Conservation (phyloP, 129 eudicot species). For the Flaveria robusta region DNA sequence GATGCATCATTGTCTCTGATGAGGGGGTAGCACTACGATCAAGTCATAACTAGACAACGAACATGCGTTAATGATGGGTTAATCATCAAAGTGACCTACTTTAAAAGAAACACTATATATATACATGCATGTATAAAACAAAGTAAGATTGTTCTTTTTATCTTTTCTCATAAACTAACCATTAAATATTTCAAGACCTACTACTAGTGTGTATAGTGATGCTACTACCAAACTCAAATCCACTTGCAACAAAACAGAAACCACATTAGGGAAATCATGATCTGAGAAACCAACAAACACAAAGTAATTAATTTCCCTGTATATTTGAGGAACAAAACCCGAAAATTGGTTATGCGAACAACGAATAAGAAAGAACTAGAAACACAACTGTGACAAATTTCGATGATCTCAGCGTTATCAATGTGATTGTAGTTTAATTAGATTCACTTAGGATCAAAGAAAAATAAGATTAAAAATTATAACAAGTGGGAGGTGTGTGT, state of each 20-base stretch:
- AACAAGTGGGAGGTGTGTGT: too few relatives aligned
- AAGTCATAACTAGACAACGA: conserved; percentile 3
- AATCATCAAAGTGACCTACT: neutral
- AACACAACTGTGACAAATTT: too few relatives aligned
- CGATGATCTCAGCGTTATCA: too few relatives aligned
- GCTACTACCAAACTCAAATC: neutral
- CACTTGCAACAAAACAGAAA: neutral
- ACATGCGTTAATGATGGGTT: neutral
- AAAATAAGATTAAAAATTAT: too few relatives aligned
- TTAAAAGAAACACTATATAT: neutral
- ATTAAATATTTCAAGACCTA: neutral
- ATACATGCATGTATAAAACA: neutral
- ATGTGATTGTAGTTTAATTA: too few relatives aligned
- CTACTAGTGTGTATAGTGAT: neutral
- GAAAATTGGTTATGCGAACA: too few relatives aligned
- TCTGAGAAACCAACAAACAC: neutral
- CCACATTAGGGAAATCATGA: neutral
- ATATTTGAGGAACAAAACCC: neutral
- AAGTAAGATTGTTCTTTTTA: neutral
- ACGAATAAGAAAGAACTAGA: too few relatives aligned
- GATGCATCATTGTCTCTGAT: conserved; percentile 38
- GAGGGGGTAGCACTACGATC: conserved; percentile 35
- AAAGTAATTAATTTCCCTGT: neutral
- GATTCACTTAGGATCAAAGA: too few relatives aligned
- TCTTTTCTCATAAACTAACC: neutral